Conservation (phyloP, 345 rosid species). For the Cardamine resedifolia region DNA sequence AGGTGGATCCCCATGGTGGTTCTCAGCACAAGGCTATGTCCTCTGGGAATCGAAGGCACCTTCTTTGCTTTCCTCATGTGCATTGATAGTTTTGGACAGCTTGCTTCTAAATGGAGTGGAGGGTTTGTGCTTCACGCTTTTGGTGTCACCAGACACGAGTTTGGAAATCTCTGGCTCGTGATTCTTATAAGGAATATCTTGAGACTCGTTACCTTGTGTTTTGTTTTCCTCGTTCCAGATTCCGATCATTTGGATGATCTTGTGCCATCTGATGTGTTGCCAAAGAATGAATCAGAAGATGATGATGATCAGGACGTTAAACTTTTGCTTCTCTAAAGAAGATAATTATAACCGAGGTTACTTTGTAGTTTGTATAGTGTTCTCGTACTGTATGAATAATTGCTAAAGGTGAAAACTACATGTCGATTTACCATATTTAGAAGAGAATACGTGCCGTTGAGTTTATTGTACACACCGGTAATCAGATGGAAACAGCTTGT, state of each 20-base stretch:
- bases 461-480: not conserved
- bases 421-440: conserved; percentile 7
- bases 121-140: conserved; percentile 58
- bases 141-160: conserved; percentile 61
- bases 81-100: conserved; percentile 65
- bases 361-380: not conserved
- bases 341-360: not conserved
- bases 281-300: conserved; percentile 8
- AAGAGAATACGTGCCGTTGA: conserved; percentile 9
- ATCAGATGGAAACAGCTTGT: not conserved
- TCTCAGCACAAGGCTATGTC: conserved; percentile 71
- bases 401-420: not conserved
- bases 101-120: conserved; percentile 71
- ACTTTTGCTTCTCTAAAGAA: conserved; percentile 38
- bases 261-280: conserved; percentile 38
- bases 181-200: conserved; percentile 56
- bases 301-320: conserved; percentile 41
- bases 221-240: conserved; percentile 65
- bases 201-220: conserved; percentile 58
- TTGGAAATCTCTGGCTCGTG: conserved; percentile 64
- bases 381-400: not conserved
- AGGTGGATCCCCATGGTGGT: conserved; percentile 84
- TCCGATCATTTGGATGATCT: conserved; percentile 50
- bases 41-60: conserved; percentile 78
- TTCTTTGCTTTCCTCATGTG: conserved; percentile 78